These are phyloP conservation scores for Geotrichum australiense DNA, from an alignment of 1,139 yeast species.

Conservation along the genomic window DNA sequence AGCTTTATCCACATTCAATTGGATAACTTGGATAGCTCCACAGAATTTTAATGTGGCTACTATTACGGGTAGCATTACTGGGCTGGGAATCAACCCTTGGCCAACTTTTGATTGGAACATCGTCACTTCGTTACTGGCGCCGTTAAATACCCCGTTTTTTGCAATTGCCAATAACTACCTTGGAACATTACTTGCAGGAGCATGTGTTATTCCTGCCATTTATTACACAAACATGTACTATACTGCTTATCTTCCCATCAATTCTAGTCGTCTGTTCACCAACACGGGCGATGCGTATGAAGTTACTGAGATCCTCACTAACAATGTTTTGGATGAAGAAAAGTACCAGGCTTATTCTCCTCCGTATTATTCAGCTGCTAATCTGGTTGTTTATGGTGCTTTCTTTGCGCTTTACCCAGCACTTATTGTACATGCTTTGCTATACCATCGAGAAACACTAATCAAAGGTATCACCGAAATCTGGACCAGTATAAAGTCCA, in stretches of 20 bases:
- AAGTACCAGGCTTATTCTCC: slow-evolving; percentile 38
- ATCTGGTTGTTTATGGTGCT: slow-evolving; percentile 49
- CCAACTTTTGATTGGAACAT: slow-evolving; percentile 46
- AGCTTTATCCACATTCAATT: slow-evolving; percentile 48
- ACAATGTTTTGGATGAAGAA: slow-evolving; percentile 28
- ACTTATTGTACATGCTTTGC: slow-evolving; percentile 41
- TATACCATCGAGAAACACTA: slow-evolving; percentile 24
- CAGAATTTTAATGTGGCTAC: slow-evolving; percentile 46
- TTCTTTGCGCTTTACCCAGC: slow-evolving; percentile 55
- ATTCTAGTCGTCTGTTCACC: slow-evolving; percentile 41
- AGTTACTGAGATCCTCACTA: slow-evolving; percentile 38
- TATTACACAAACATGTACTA: slow-evolving; percentile 46
- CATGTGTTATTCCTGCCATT: slow-evolving; percentile 38
- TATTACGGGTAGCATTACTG: slow-evolving; percentile 47
- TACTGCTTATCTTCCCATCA: slow-evolving; percentile 49
- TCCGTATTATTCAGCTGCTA: slow-evolving; percentile 55
- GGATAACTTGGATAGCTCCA: slow-evolving; percentile 62
- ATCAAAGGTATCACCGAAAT: slow-evolving; percentile 28
- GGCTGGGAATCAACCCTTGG: slow-evolving; percentile 47
- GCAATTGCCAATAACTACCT: slow-evolving; percentile 36
- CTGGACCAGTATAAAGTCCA: slow-evolving; percentile 15
- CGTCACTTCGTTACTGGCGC: slow-evolving; percentile 27
- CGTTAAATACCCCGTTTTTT: slow-evolving; percentile 40
- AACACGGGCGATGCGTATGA: slow-evolving; percentile 43
- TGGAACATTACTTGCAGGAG: slow-evolving; percentile 42